Percentiles rank a stretch among this genome's conserved stretches.
phyloP scores from a whole-genome alignment of 768 basidiomycete genomes.

The Terana coerulea region DNA sequence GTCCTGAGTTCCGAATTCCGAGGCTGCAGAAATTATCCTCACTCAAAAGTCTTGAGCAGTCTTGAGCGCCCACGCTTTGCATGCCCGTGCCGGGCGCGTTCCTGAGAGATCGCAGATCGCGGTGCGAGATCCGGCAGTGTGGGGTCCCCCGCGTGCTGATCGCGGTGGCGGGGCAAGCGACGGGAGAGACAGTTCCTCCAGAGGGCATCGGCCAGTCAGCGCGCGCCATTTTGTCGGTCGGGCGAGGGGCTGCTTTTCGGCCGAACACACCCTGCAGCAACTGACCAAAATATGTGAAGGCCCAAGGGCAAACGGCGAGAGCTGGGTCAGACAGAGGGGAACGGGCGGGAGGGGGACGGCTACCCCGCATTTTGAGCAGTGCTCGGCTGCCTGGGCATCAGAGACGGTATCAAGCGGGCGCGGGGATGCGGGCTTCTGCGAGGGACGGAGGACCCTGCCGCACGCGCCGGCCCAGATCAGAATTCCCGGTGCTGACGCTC shows the following conservation, averaged over 20 bases:
- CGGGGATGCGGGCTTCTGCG: too few species aligned
- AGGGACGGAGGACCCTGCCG: too few species aligned
- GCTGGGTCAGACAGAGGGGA: background rate
- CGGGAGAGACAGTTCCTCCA: background rate
- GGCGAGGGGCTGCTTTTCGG: background rate
- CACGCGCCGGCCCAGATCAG: slow-evolving; percentile 10
- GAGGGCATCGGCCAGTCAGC: background rate
- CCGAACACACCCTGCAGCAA: background rate
- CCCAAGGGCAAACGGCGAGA: background rate
- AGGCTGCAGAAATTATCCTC: too few species aligned
- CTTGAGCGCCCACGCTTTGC: too few species aligned
- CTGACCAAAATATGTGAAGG: background rate
- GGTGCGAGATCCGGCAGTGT: slow-evolving; percentile 6
- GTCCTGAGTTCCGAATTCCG: too few species aligned
- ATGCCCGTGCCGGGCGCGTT: too few species aligned
- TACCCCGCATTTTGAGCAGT: background rate
- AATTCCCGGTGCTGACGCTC: slow-evolving; percentile 5
- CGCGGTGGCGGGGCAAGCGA: background rate
- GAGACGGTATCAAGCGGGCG: too few species aligned
- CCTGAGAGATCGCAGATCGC: background rate
- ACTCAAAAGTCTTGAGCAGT: too few species aligned
- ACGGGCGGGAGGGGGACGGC: background rate
- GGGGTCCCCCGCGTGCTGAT: slow-evolving; percentile 12
- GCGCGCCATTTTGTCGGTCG: background rate
- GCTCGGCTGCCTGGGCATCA: too few species aligned